phyloP scores from a whole-genome alignment of 306 rosid species.

The Elaeagnus macrophylla region DNA sequence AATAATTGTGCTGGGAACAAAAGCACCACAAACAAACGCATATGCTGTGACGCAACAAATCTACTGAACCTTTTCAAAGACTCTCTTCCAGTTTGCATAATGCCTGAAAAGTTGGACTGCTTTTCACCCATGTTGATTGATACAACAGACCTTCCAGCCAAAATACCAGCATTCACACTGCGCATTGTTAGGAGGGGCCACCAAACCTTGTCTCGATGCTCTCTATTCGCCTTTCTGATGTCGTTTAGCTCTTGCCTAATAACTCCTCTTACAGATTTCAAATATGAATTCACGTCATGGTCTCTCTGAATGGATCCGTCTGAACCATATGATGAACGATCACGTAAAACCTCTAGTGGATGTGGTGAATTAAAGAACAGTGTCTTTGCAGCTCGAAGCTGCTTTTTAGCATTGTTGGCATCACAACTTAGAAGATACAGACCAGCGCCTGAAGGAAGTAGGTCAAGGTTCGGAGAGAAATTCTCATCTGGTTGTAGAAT shows the following conservation, averaged over 20 bases:
- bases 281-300: conserved; percentile 83
- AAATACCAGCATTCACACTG: conserved; percentile 26
- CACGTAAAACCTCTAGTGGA: conserved; percentile 82
- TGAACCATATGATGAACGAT: conserved; percentile 77
- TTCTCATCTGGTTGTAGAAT: conserved; percentile 89
- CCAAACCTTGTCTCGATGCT: conserved; percentile 61
- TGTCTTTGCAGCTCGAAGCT: conserved; percentile 54
- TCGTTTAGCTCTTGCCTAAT: conserved; percentile 64
- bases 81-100: conserved; percentile 51
- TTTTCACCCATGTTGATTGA: conserved; percentile 33
- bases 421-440: conserved; percentile 52
- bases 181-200: conserved; percentile 49
- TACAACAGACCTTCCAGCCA: conserved; percentile 37
- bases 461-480: conserved; percentile 77
- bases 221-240: conserved; percentile 50
- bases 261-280: conserved; percentile 50
- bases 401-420: conserved; percentile 38
- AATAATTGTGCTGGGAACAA: conserved; percentile 56
- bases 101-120: conserved; percentile 50
- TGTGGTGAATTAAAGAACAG: conserved; percentile 84
- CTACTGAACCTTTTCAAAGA: conserved; percentile 61
- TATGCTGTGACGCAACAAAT: conserved; percentile 66
- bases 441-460: conserved; percentile 84
- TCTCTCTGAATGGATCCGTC: conserved; percentile 81
- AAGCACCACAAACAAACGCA: conserved; percentile 69